Base-by-base conservation (phyloP, 1,139 yeast species). In the Lodderomyces theae region DNA sequence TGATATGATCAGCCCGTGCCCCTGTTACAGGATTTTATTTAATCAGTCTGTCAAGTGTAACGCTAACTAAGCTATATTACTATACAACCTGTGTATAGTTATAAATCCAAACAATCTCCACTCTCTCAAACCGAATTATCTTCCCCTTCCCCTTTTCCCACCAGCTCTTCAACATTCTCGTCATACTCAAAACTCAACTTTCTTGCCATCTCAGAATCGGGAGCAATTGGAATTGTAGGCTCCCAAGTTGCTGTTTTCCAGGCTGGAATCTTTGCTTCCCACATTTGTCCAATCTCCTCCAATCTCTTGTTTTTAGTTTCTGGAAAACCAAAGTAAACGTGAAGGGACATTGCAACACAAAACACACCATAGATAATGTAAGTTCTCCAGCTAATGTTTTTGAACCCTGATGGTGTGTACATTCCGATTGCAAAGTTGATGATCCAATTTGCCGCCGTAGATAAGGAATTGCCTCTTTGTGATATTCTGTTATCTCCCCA, bases 311-410 rank as follows among this genome's bases (percentile, higher is more conserved):
- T 81, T 54, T 67, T 77, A 26, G 86, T 80, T 60, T 77, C 79
- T 48, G 81, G 72, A 78, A 77, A 80, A 63, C 74, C 82, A 71
- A 84, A 77, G 69, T 63, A 82, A 43, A 82, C 82, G 51, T 78
- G 84, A 42, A 78, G 41, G 69, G 72, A 67, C 81, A 79, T 77
- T 42, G 60, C 66, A 18, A 60, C 57, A 59, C 82, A 77, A 57
- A 75, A 75, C 19, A 66, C 62, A 37, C 71, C 76, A 54, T 35
- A 35, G n/a, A 35, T 35, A n/a, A 35, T 35, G 15, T 35, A 35
- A 17, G 32, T 26, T 25, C 32, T 70, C 78, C 78, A 73, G 18
- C 68, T 60, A 39, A 74, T 71, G 50, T 65, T 69, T 39, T 61
- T 54, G 53, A 73, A 74, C 10, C 78, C 70, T 39, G 66, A 57